Base-by-base conservation (phyloP, 2,329 filamentous ascomycete genomes). In the Dryadomyces quercivorus region DNA sequence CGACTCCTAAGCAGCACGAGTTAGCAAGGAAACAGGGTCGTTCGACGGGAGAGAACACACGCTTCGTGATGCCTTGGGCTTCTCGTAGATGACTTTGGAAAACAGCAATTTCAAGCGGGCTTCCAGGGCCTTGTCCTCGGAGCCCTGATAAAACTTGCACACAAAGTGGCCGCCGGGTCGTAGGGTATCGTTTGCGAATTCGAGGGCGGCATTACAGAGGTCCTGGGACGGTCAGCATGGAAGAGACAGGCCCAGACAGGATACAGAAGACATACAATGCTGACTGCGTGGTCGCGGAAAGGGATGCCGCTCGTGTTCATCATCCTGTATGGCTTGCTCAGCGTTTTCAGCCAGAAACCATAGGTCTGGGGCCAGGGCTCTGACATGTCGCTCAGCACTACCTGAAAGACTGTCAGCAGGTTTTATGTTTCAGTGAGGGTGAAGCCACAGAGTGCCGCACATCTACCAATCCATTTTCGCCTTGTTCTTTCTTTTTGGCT, bases 251-350 rank as follows among this genome's bases (percentile, higher is more conserved):
- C 8, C 38, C 43, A 31, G 44, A 31, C 18, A 15, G 8, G 22
- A 42, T 13, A 36, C 15, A 26, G 22, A 43, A 5, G 22, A 67
- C 84, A 66, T 72, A 96, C 92, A 88, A 98, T 97, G 71, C 90
- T 96, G 34, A 88, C 88, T 10, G 83, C 85, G 70, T 98, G 93
- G 70, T 98, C 93, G 60, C 84, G 82, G 66, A 95, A 93, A 20
- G 71, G 71, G 64, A 88, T 86, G 55, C 93, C 93, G 72, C 87
- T 95, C 63, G 92, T 96, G 71, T 98, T 98, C 90, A 96, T 95
- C 85, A 98, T 86, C 93, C 93, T 98, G 82, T 94, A 93, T 60
- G 90, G 89, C 81, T 93, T 86, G 92, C 85, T 95, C 81, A 96
- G 79, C 75, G 84, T 95, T 74, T 82, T 89, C 75, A 86, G 85